Percentiles rank a stretch among this genome's conserved stretches.
Evolutionary conservation across 225 moss, liverwort and hornwort species (phyloP).

Genomic region (Antitrichia curtipendula): DNA sequence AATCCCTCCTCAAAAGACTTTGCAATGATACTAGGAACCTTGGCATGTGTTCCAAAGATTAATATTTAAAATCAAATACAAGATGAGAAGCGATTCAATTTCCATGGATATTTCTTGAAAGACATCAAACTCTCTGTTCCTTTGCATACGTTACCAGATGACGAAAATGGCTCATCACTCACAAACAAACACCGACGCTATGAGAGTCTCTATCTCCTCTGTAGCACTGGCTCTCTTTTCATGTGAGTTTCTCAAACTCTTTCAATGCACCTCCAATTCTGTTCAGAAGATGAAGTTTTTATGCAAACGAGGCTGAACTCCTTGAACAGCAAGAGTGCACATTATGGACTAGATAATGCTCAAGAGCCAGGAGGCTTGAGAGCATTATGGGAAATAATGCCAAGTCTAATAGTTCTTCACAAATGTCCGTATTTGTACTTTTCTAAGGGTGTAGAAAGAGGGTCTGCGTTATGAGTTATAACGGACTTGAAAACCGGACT

Average conservation of each 20-base stretch:
- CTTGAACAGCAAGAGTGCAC: not conserved
- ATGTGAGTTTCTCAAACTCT: not conserved
- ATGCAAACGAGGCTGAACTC: not conserved
- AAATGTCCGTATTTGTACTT: no score
- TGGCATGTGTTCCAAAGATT: not conserved
- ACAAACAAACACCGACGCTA: not conserved
- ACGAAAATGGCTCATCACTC: not conserved
- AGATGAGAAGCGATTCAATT: not conserved
- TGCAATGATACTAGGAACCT: no score
- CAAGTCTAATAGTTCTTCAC: no score
- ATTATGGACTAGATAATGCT: no score
- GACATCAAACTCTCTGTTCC: not conserved
- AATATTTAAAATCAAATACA: not conserved
- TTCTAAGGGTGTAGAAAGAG: no score
- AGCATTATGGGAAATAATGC: no score
- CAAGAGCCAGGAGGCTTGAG: no score
- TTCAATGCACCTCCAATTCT: not conserved
- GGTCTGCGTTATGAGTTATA: no score
- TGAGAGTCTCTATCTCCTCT: not conserved
- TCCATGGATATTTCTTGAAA: not conserved
- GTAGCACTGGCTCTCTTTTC: not conserved
- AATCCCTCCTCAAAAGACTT: not conserved
- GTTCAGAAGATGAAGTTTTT: not conserved
- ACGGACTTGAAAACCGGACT: no score
- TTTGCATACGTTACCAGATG: no score